Percentiles rank a stretch among this genome's conserved stretches.
phyloP scores from a whole-genome alignment of 2,329 filamentous ascomycete genomes.

The Cytospora piceicola region DNA sequence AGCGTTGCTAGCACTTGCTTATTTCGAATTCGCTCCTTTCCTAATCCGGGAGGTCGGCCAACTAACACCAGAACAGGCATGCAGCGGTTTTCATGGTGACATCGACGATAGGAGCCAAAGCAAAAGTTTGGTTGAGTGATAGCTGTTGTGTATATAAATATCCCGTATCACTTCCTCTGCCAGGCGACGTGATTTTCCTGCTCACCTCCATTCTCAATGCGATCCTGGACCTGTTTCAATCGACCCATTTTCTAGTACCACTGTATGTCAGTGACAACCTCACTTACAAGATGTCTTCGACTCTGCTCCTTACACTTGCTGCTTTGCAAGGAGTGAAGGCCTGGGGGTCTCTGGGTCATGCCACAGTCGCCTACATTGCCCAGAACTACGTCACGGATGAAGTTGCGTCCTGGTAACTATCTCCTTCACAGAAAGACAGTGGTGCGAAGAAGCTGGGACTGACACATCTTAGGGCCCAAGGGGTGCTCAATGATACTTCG shows the following conservation, averaged over 20 bases:
- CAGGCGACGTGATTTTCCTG: neutral
- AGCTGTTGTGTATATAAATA: neutral
- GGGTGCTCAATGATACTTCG: conserved; percentile 39
- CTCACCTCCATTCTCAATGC: no score
- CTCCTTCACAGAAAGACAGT: neutral
- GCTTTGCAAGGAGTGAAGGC: conserved; percentile 25
- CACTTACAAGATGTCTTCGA: conserved; percentile 10
- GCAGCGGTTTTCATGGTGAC: no score
- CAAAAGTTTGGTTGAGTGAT: no score
- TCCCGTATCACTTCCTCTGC: neutral
- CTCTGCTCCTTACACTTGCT: conserved; percentile 23
- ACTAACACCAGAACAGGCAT: no score
- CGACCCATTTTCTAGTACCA: neutral
- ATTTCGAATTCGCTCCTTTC: no score
- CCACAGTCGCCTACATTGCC: conserved; percentile 46
- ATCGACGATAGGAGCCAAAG: no score
- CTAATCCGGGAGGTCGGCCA: no score
- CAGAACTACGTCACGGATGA: conserved; percentile 41
- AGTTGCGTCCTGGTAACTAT: conserved; percentile 36
- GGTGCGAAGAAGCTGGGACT: neutral
- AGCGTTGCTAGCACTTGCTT: no score
- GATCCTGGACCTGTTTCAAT: conserved; percentile 9
- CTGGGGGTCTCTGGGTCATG: conserved; percentile 41
- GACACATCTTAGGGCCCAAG: conserved; percentile 37
- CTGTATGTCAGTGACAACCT: neutral